These are phyloP conservation scores for Plasmodium falciparum DNA, from an alignment of 169 alveolate species.

Conservation along the genomic window DNA sequence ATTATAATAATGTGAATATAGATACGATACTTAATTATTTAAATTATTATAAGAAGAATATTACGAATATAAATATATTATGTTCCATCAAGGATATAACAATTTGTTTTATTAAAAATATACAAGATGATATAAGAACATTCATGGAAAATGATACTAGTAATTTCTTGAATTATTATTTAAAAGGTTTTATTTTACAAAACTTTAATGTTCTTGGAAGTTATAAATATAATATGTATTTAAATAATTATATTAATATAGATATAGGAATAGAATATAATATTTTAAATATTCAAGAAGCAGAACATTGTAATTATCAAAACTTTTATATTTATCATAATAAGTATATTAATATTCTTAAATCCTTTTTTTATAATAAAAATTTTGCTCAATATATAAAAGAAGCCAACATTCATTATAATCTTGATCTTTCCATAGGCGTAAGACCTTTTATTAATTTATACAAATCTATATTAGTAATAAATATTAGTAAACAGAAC, in stretches of 20 bases:
- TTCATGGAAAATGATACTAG: neutral
- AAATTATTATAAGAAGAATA: slow-evolving; percentile 29
- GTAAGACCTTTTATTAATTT: slow-evolving; percentile 18
- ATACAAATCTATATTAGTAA: slow-evolving; percentile 16
- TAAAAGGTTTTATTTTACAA: slow-evolving; percentile 17
- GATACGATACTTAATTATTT: slow-evolving; percentile 1
- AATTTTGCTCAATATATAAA: neutral
- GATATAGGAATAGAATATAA: slow-evolving; percentile 38
- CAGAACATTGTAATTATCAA: slow-evolving; percentile 22
- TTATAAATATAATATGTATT: slow-evolving; percentile 20
- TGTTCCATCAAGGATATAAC: slow-evolving; percentile 21
- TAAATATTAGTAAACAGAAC: slow-evolving; percentile 7
- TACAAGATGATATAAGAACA: slow-evolving; percentile 21
- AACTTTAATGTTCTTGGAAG: slow-evolving; percentile 34
- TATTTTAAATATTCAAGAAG: slow-evolving; percentile 7
- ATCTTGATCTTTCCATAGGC: slow-evolving; percentile 2
- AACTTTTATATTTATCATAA: slow-evolving; percentile 34
- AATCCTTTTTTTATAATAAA: slow-evolving; percentile 18
- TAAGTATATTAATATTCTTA: slow-evolving; percentile 15
- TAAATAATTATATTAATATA: slow-evolving; percentile 25
- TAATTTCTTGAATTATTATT: neutral
- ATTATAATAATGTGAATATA: neutral
- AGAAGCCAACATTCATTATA: neutral
- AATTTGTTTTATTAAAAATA: slow-evolving; percentile 2
- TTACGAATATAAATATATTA: slow-evolving; percentile 32